These are phyloP conservation scores for Tanacetum coccineum DNA, from an alignment of 129 eudicot species.

Conservation along the genomic window DNA sequence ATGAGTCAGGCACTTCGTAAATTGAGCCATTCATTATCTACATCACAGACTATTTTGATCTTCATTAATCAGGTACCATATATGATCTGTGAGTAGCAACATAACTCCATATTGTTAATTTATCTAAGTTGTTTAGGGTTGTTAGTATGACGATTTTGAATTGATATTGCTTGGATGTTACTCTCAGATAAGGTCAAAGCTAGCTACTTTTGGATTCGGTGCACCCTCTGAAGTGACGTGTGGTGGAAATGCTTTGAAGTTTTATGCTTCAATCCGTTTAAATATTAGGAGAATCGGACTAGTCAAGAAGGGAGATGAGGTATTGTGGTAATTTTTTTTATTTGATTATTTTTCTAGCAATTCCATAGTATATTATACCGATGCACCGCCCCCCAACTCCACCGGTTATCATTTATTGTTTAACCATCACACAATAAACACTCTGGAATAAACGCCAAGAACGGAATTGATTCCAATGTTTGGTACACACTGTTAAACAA, in stretches of 20 bases:
- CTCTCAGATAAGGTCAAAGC: conserved; percentile 73
- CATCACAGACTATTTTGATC: conserved; percentile 72
- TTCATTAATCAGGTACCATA: conserved; percentile 79
- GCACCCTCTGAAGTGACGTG: conserved; percentile 94
- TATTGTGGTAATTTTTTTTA: conserved; percentile 25
- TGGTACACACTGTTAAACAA: too few relatives aligned
- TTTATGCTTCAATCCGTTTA: conserved; percentile 89
- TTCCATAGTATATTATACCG: too few relatives aligned
- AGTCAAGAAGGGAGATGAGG: conserved; percentile 99
- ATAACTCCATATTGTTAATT: background rate
- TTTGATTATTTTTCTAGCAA: background rate
- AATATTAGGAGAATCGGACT: conserved; percentile 72
- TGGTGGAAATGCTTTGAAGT: conserved; percentile 98
- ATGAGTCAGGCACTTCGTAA: conserved; percentile 99
- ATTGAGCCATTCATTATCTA: conserved; percentile 83
- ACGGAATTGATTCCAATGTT: too few relatives aligned
- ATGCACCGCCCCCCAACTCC: too few relatives aligned
- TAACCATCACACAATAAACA: too few relatives aligned
- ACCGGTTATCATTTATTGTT: too few relatives aligned
- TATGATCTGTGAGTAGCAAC: background rate
- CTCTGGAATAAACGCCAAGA: too few relatives aligned
- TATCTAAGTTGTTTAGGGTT: background rate
- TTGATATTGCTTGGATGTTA: conserved; percentile 16
- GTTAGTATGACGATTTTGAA: background rate
- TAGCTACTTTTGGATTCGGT: conserved; percentile 81